phyloP scores from a whole-genome alignment of 1,139 yeast genomes.

The Saccharomyces uvarum region DNA sequence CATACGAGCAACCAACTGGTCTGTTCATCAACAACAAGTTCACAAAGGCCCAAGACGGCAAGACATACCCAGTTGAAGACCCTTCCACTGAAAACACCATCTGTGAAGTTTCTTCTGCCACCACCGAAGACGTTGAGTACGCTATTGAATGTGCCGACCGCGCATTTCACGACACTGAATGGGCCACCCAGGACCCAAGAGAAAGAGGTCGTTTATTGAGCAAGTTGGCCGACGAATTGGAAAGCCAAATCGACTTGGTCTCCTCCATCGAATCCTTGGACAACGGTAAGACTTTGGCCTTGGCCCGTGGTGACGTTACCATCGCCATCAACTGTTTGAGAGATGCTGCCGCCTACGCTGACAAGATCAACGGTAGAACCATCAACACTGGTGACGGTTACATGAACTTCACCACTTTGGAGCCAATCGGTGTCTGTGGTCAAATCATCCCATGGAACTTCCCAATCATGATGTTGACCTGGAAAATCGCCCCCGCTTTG shows the following conservation, averaged over 20 bases:
- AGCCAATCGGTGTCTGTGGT: constrained; percentile 83
- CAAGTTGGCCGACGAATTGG: constrained; percentile 48
- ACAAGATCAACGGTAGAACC: constrained; percentile 63
- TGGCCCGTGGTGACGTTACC: constrained; percentile 47
- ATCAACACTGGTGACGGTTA: constrained; percentile 56
- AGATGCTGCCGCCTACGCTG: constrained; percentile 82
- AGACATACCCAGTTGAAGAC: constrained; percentile 53
- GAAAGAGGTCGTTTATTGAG: constrained; percentile 40
- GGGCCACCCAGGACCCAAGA: constrained; percentile 39
- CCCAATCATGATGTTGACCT: constrained; percentile 71
- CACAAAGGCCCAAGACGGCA: constrained; percentile 53
- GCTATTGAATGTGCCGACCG: constrained; percentile 56
- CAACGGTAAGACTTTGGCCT: constrained; percentile 50
- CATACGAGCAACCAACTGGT: constrained; percentile 64
- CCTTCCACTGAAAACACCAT: constrained; percentile 58
- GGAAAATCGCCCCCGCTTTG: constrained; percentile 78
- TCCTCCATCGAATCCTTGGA: constrained; percentile 54
- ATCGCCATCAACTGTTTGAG: constrained; percentile 49
- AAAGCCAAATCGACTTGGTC: constrained; percentile 41
- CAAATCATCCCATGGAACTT: constrained; percentile 90
- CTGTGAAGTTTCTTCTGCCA: constrained; percentile 47
- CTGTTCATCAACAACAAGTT: constrained; percentile 78
- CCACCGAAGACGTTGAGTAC: constrained; percentile 52
- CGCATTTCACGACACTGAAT: constrained; percentile 42
- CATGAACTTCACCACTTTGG: constrained; percentile 56